A percentile compares a stretch with the other conserved stretches of the same genome.
These are phyloP conservation scores for Aspergillus terreus DNA, from an alignment of 2,329 filamentous ascomycete genomes.

Conservation along the genomic window DNA sequence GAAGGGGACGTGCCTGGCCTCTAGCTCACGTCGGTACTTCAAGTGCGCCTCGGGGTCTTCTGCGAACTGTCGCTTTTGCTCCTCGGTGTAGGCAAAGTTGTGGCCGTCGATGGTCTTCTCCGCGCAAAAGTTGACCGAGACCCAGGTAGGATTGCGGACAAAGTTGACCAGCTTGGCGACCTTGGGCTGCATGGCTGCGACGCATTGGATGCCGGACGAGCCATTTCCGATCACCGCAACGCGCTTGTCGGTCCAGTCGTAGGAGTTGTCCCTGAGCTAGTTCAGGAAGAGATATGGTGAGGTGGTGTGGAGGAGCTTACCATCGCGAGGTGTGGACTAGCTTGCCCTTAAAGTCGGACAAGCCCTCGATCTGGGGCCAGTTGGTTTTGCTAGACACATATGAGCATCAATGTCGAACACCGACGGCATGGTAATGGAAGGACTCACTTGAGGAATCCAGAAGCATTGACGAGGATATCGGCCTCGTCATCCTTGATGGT, in stretches of 20 bases:
- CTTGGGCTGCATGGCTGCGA: conserved; percentile 16
- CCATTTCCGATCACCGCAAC: conserved; percentile 30
- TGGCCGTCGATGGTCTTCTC: conserved; percentile 17
- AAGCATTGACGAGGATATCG: conserved; percentile 24
- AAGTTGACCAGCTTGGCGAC: conserved; percentile 23
- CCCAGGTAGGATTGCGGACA: conserved; percentile 26
- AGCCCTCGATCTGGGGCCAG: conserved; percentile 27
- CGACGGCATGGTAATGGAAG: background rate
- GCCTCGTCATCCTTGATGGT: conserved; percentile 15
- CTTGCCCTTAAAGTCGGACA: conserved; percentile 21
- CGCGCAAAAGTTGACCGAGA: conserved; percentile 20
- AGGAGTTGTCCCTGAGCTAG: conserved; percentile 5
- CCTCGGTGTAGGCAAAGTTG: conserved; percentile 23
- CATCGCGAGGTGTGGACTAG: conserved; percentile 23
- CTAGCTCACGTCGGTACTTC: background rate
- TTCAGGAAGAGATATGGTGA: background rate
- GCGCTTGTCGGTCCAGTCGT: conserved; percentile 22
- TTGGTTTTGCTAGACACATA: background rate
- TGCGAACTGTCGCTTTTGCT: conserved; percentile 19
- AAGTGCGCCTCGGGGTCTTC: conserved; percentile 12
- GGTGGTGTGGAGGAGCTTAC: conserved; percentile 1
- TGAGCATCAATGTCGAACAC: background rate
- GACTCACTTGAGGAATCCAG: conserved; percentile 20
- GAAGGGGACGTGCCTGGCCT: background rate
- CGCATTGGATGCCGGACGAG: conserved; percentile 32